These are phyloP conservation scores for Colletotrichum cereale DNA, from an alignment of 2,329 filamentous ascomycete genomes.

Conservation along the genomic window DNA sequence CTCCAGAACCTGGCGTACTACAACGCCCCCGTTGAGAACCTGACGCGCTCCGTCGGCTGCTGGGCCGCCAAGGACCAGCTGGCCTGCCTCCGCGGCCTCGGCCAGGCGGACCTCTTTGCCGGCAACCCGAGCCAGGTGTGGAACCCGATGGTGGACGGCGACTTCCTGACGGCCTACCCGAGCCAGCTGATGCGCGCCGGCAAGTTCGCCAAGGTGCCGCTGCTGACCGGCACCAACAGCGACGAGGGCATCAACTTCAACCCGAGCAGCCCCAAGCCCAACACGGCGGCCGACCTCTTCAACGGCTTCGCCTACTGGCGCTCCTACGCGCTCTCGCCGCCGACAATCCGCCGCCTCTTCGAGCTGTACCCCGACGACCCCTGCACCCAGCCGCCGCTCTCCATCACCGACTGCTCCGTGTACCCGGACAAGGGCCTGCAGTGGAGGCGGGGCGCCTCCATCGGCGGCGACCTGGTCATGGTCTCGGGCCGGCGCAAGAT, in stretches of 20 bases:
- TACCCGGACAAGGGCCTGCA: slow-evolving; percentile 51
- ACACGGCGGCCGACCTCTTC: slow-evolving; percentile 59
- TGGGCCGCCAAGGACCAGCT: slow-evolving; percentile 51
- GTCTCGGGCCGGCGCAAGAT: slow-evolving; percentile 60
- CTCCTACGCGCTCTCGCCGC: slow-evolving; percentile 59
- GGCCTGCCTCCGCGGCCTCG: slow-evolving; percentile 52
- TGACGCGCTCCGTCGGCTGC: slow-evolving; percentile 53
- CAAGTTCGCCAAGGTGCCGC: slow-evolving; percentile 58
- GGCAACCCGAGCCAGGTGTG: slow-evolving; percentile 53
- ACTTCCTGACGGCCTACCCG: slow-evolving; percentile 61
- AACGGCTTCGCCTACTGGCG: slow-evolving; percentile 57
- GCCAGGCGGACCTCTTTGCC: slow-evolving; percentile 49
- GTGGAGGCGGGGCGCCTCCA: slow-evolving; percentile 59
- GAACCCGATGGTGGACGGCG: slow-evolving; percentile 60
- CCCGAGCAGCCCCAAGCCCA: slow-evolving; percentile 50
- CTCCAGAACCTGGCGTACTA: slow-evolving; percentile 52
- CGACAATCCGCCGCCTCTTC: slow-evolving; percentile 57
- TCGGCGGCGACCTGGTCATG: slow-evolving; percentile 63
- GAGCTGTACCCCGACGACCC: slow-evolving; percentile 63
- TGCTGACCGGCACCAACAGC: slow-evolving; percentile 62
- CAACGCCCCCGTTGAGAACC: slow-evolving; percentile 48
- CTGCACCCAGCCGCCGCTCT: slow-evolving; percentile 58
- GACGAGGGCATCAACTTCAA: slow-evolving; percentile 60
- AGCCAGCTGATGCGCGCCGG: slow-evolving; percentile 57
- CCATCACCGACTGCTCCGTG: slow-evolving; percentile 52